Base-by-base conservation (phyloP, 306 rosid species). In the Quercus variabilis region DNA sequence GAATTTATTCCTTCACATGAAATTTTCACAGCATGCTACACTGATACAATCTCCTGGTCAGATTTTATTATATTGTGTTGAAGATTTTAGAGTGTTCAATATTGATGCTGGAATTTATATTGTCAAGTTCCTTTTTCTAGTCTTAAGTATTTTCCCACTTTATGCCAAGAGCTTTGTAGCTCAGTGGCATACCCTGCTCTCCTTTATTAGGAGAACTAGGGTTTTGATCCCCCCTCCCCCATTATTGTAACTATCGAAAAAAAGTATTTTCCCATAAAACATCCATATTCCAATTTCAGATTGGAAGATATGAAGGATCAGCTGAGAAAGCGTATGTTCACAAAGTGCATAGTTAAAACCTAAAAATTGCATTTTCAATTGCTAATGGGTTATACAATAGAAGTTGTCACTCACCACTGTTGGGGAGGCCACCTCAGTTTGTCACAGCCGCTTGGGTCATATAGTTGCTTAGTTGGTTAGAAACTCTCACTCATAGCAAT, bases 301-400 rank as follows among this genome's bases (percentile, higher is more conserved):
- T 80, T 92, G 81, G 90, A 90, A 86, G 97, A 90, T 80, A 92
- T 91, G 99, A 94, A 92, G 75, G 85, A 81, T 85, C 97, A 94
- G 82, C 85, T 94, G 79, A 90, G 96, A 85, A 94, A 91, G 87
- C 93, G 88, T 71, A 90, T 94, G 93, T 92, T 91, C 85, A 92
- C 74, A 20, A 94, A 94, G 82, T 95, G 99, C 71, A 79, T 89
- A 49, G 89, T 92, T 68, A 92, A 75, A 77, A 91, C 33, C 0
- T 4, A 31, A 31, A 80, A 65, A 83, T 90, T 71, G 90, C 79
- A 70, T 92, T 94, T 85, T 83, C 83, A 1, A 67, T 94, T 59
- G 89, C 90, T 76, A 74, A 84, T 82, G 97, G 92, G 76, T 60
- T 92, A 71, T 87, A 31, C 1, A 31, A 31, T 31, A 31, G 33